phyloP scores from a whole-genome alignment of 2,329 filamentous ascomycete species.

The Pestalotiopsis sp. region DNA sequence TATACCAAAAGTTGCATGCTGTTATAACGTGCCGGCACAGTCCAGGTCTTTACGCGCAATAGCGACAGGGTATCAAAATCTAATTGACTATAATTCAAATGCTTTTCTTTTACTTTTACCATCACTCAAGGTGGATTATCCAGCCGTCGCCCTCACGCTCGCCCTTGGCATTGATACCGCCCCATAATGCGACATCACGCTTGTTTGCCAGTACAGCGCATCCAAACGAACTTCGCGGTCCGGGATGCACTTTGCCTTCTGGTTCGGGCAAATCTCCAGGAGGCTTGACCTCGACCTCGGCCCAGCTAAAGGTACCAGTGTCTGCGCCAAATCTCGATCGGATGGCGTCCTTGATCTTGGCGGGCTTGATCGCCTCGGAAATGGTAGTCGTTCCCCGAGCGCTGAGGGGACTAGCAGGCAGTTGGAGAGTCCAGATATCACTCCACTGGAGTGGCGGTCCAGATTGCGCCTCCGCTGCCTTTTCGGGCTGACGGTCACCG shows the following conservation, averaged over 20 bases:
- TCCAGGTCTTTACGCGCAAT: background rate
- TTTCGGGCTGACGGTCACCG: constrained; percentile 30
- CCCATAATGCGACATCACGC: constrained; percentile 51
- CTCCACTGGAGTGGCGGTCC: constrained; percentile 26
- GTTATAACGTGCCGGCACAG: background rate
- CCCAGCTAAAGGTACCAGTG: constrained; percentile 49
- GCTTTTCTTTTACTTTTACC: background rate
- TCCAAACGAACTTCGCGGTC: constrained; percentile 38
- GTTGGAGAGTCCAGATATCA: constrained; percentile 54
- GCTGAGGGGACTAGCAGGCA: constrained; percentile 36
- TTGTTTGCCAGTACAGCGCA: constrained; percentile 44
- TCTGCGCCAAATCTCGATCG: constrained; percentile 40
- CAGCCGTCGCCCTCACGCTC: constrained; percentile 40
- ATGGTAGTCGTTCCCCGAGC: constrained; percentile 20
- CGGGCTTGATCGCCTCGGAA: constrained; percentile 40
- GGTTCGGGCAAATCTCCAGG: constrained; percentile 39
- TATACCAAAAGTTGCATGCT: background rate
- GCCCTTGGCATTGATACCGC: constrained; percentile 45
- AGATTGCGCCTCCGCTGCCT: constrained; percentile 15
- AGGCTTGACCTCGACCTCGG: constrained; percentile 47
- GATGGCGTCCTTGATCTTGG: constrained; percentile 50
- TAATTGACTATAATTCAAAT: background rate
- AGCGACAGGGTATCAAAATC: background rate
- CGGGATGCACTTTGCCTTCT: constrained; percentile 42
- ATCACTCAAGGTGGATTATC: constrained; percentile 29